Percentiles rank a stretch among this genome's conserved stretches.
Evolutionary conservation across 805 yeast genomes (phyloP).

Genomic region (Candida lessepsii): DNA sequence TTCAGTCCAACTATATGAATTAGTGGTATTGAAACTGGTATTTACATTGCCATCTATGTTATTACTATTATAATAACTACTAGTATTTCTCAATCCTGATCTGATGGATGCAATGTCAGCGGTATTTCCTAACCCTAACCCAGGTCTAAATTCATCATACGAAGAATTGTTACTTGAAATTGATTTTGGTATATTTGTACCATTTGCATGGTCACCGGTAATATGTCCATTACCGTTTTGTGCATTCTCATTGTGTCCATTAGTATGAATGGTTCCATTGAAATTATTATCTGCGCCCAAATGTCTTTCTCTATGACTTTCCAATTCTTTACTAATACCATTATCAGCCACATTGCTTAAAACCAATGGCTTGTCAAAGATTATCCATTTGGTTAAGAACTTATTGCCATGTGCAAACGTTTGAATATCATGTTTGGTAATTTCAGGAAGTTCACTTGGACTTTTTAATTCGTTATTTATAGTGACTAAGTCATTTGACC

Average conservation of each 20-base stretch:
- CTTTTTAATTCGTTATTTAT: constrained; percentile 9
- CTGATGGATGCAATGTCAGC: constrained; percentile 42
- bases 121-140: constrained; percentile 38
- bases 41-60: not conserved
- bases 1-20: constrained; percentile 12
- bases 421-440: constrained; percentile 21
- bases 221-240: constrained; percentile 14
- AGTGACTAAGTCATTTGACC: constrained; percentile 27
- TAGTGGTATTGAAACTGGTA: constrained; percentile 12
- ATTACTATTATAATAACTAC: not conserved
- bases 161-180: not conserved
- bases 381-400: constrained; percentile 31
- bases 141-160: constrained; percentile 16
- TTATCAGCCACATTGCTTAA: constrained; percentile 11
- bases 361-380: constrained; percentile 25
- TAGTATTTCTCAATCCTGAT: constrained; percentile 25
- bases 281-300: constrained; percentile 2
- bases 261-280: not conserved
- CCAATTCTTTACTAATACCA: constrained; percentile 4
- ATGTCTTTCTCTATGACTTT: not conserved
- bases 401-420: constrained; percentile 27
- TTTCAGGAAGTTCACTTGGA: not conserved
- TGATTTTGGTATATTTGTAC: too few relatives aligned
- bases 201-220: too few relatives aligned
- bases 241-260: constrained; percentile 5